Percentiles rank a stretch among this genome's conserved stretches.
phyloP scores from a whole-genome alignment of 2,329 filamentous ascomycete genomes.

The Penicillium sp. region DNA sequence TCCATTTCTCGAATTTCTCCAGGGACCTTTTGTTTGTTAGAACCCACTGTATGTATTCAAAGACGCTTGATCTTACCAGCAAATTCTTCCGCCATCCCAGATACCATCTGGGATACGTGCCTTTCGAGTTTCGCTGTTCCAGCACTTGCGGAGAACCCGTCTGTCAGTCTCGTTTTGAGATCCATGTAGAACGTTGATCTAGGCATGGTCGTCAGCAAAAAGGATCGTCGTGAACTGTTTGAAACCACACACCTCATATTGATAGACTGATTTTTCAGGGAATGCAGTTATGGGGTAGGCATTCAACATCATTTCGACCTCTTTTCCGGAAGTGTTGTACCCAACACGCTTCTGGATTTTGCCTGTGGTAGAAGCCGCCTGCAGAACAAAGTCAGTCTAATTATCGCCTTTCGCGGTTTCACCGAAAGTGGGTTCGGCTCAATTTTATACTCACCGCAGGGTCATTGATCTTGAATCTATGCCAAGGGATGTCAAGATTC shows the following conservation, averaged over 20 bases:
- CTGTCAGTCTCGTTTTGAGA: slow-evolving; percentile 59
- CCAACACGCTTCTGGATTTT: slow-evolving; percentile 5
- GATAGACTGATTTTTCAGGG: slow-evolving; percentile 65
- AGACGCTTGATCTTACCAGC: slow-evolving; percentile 63
- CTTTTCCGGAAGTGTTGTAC: slow-evolving; percentile 61
- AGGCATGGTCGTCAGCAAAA: slow-evolving; percentile 15
- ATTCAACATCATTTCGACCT: slow-evolving; percentile 65
- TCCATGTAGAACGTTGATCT: slow-evolving; percentile 68
- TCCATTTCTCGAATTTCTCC: slow-evolving; percentile 41
- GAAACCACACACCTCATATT: slow-evolving; percentile 74
- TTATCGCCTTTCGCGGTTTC: neutral
- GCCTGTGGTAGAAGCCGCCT: neutral
- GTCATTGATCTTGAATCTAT: slow-evolving; percentile 3
- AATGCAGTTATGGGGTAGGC: slow-evolving; percentile 68
- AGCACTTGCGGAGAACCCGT: slow-evolving; percentile 71
- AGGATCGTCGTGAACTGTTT: neutral
- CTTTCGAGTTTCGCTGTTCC: slow-evolving; percentile 58
- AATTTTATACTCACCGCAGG: neutral
- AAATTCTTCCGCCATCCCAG: slow-evolving; percentile 80
- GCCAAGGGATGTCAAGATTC: slow-evolving; percentile 11
- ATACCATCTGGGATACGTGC: slow-evolving; percentile 51
- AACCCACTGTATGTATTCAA: slow-evolving; percentile 35
- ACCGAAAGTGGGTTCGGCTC: neutral
- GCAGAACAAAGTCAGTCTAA: neutral
- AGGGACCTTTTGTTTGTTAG: slow-evolving; percentile 37